Conservation (phyloP, 441 rosid species). For the Francoa sonchifolia region DNA sequence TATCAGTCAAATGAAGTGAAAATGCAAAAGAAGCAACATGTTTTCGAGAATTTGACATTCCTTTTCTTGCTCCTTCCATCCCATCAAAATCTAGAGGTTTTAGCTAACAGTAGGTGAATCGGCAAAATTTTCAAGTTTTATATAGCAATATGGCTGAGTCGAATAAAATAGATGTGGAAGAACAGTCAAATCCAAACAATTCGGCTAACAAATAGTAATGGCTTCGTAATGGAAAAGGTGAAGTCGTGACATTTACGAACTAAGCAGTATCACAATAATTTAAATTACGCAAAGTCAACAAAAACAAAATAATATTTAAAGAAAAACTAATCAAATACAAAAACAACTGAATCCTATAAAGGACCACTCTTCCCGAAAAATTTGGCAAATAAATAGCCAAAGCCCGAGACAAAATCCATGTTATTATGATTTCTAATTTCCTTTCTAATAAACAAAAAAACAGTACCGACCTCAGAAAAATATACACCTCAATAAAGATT, state of each 20-base stretch:
- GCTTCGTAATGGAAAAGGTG: not conserved
- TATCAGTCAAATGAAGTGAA: conserved; percentile 13
- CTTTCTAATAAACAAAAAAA: conserved; percentile 24
- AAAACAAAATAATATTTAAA: conserved; percentile 13
- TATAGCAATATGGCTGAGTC: too few relatives aligned
- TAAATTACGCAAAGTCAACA: conserved; percentile 13
- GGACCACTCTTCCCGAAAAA: conserved; percentile 22
- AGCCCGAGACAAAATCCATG: conserved; percentile 31
- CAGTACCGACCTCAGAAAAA: conserved; percentile 23
- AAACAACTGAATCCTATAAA: conserved; percentile 23
- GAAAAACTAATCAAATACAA: conserved; percentile 31
- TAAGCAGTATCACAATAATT: conserved; percentile 17
- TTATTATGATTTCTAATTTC: conserved; percentile 13
- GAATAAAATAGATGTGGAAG: too few relatives aligned
- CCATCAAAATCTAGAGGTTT: too few relatives aligned
- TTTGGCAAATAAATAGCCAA: conserved; percentile 19
- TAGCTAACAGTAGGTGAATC: too few relatives aligned
- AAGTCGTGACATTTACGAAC: conserved; percentile 12
- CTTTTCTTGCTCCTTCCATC: too few relatives aligned
- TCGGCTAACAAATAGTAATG: too few relatives aligned
- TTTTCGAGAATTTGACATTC: too few relatives aligned
- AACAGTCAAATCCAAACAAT: too few relatives aligned
- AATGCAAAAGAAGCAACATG: conserved; percentile 9
- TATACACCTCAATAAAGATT: conserved; percentile 26
- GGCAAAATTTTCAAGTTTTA: too few relatives aligned